Percentiles rank a stretch among this genome's conserved stretches.
Conservation (phyloP, 2,329 filamentous ascomycete genomes). For the Graphiopsis chlorocephala region DNA sequence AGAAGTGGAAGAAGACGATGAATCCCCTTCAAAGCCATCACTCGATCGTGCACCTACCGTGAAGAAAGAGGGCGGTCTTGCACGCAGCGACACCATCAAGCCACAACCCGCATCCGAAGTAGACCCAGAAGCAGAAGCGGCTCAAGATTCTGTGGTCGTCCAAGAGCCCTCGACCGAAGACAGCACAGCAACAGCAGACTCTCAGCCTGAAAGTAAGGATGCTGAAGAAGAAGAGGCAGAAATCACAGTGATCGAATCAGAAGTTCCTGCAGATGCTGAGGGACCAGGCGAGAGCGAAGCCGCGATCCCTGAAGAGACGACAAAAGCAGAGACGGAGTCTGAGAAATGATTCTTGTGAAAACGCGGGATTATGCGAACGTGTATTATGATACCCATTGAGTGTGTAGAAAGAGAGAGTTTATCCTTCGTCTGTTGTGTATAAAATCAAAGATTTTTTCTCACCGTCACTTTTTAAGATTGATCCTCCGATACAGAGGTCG, state of each 20-base stretch:
- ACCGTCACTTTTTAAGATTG: too few relatives aligned
- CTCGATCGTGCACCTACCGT: constrained; percentile 30
- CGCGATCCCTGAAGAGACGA: constrained; percentile 4
- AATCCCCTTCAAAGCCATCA: constrained; percentile 23
- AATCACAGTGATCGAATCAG: constrained; percentile 20
- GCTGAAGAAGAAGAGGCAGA: constrained; percentile 18
- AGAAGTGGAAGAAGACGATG: constrained; percentile 61
- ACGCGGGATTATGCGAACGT: not conserved
- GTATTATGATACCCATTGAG: constrained; percentile 15
- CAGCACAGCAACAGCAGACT: constrained; percentile 40
- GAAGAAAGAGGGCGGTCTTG: constrained; percentile 16
- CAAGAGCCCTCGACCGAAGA: constrained; percentile 38
- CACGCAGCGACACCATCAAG: constrained; percentile 22
- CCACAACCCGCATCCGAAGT: constrained; percentile 22
- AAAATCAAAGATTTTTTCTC: not conserved
- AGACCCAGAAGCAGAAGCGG: constrained; percentile 22
- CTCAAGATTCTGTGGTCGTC: constrained; percentile 26
- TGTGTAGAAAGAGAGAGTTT: not conserved
- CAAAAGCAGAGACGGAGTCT: not conserved
- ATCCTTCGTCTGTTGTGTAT: not conserved
- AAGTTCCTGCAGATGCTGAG: constrained; percentile 19
- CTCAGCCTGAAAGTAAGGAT: constrained; percentile 17
- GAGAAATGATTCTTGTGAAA: not conserved
- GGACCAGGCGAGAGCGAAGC: constrained; percentile 3
- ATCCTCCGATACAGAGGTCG: too few relatives aligned